phyloP scores from a whole-genome alignment of 2,329 filamentous ascomycete species.

The Tolypocladium tropicale region DNA sequence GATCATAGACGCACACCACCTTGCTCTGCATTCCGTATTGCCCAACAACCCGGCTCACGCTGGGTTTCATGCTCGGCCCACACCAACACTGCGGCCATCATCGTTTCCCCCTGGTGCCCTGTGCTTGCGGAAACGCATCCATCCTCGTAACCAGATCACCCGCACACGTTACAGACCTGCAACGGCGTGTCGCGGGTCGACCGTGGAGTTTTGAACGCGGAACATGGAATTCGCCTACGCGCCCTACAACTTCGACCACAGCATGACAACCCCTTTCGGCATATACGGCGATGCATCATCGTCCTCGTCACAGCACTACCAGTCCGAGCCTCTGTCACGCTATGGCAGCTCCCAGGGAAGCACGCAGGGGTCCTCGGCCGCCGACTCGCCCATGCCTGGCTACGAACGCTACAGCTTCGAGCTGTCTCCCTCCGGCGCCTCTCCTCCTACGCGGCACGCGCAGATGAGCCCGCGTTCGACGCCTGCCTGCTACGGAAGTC shows the following conservation, averaged over 20 bases:
- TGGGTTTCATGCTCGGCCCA: not conserved
- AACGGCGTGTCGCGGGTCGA: not conserved
- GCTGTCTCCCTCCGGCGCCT: not conserved
- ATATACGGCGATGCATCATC: not conserved
- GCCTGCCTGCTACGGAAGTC: slow-evolving; percentile 7
- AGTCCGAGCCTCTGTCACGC: slow-evolving; percentile 16
- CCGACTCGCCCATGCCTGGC: slow-evolving; percentile 14
- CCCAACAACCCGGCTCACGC: not conserved
- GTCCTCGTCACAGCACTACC: slow-evolving; percentile 7
- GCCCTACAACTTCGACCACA: not conserved
- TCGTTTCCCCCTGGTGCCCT: not conserved
- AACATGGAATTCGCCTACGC: not conserved
- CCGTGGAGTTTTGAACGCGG: not conserved
- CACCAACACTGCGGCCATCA: not conserved
- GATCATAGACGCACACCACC: not conserved
- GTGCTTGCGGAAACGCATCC: not conserved
- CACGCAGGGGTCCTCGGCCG: slow-evolving; percentile 13
- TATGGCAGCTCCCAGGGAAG: slow-evolving; percentile 19
- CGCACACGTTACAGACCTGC: not conserved
- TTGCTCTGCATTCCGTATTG: not conserved
- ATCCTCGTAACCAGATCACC: not conserved
- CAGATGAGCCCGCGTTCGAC: slow-evolving; percentile 5
- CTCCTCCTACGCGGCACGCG: not conserved
- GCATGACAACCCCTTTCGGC: not conserved
- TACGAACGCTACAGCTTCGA: not conserved